Evolutionary conservation across 257 asterid species (phyloP).

Genomic region (Avicennia marina): DNA sequence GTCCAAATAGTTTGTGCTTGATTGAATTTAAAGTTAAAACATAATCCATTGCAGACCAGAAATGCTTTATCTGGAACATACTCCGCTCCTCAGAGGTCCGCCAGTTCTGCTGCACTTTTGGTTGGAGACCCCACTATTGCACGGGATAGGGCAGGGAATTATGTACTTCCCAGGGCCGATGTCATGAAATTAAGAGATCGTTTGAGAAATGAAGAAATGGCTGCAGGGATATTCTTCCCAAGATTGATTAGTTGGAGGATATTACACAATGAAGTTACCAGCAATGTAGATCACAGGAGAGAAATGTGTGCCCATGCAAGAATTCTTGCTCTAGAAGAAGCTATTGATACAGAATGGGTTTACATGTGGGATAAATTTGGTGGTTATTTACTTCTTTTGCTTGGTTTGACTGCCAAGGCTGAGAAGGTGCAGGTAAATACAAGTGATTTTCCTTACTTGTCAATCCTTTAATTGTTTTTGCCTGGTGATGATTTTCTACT

Average conservation of each 20-base stretch:
- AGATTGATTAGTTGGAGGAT: conserved; percentile 56
- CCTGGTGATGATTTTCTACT: not conserved
- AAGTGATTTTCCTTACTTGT: conserved; percentile 16
- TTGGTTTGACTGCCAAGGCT: conserved; percentile 98
- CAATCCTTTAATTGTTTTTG: conserved; percentile 8
- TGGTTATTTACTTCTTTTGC: conserved; percentile 95
- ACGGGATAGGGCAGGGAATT: conserved; percentile 94
- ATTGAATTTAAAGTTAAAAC: conserved; percentile 17
- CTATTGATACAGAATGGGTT: conserved; percentile 99
- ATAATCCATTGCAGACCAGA: conserved; percentile 64
- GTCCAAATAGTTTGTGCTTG: conserved; percentile 8
- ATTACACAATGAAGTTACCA: conserved; percentile 62
- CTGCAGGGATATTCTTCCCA: conserved; percentile 79
- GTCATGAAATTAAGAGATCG: conserved; percentile 98
- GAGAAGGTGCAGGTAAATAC: conserved; percentile 91
- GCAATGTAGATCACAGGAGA: conserved; percentile 86
- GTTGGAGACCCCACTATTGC: conserved; percentile 95
- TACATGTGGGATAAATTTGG: conserved; percentile 99
- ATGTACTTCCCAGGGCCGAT: conserved; percentile 97
- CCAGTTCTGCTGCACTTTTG: conserved; percentile 97
- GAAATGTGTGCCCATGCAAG: conserved; percentile 99
- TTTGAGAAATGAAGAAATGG: conserved; percentile 86
- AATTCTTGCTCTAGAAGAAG: conserved; percentile 94
- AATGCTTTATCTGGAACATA: conserved; percentile 96
- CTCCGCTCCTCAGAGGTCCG: conserved; percentile 99